Evolutionary conservation across 345 rosid species (phyloP), one percentile per base, ranked within the genome.

Genomic region (Arabis hirsuta): DNA sequence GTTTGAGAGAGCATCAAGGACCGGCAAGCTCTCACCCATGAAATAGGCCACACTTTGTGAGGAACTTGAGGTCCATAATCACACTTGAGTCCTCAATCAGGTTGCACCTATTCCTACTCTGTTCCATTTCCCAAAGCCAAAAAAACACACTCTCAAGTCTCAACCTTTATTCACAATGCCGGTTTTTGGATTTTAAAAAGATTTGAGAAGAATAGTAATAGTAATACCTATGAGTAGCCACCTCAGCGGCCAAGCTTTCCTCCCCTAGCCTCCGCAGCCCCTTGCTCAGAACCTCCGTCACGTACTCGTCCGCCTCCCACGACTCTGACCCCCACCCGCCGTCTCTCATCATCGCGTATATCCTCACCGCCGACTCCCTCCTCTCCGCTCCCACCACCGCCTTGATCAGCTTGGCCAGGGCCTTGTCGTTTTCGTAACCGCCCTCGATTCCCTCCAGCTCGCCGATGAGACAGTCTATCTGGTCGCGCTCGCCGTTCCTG

Each of bases 181-280:
- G 9, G 7, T 36, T 36, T 2, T 22, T 36, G 9, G 41, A 10
- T 36, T 36, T 1, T 36, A 36, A 36, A 34, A 34, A 34, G 11
- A 43, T 44, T 27, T 44, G 52, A 39, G 53, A 38, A 41, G 0
- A 48, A 2, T 4, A n/a, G n/a, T n/a, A 60, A 29, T 9, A 6
- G 9, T 22, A 20, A 13, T 44, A 69, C 73, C 65, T 50, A 27
- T 27, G 47, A 42, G 45, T 63, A 20, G 65, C 59, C 9, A 91
- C 87, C 84, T 88, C 82, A 12, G 46, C 50, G 10, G 85, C 96
- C 73, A 94, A 50, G 4, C 52, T 81, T 43, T 3, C 69, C 70
- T 94, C 96, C 3, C 98, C 97, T 57, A 86, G 68, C 44, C 77
- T 81, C 74, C 82, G 81, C 64, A 91, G 56, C 11, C 95, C 98